A percentile compares a stretch with the other conserved stretches of the same genome.
phyloP scores from a whole-genome alignment of 192 early-diverging fungal genomes.

The Coemansia sp. region DNA sequence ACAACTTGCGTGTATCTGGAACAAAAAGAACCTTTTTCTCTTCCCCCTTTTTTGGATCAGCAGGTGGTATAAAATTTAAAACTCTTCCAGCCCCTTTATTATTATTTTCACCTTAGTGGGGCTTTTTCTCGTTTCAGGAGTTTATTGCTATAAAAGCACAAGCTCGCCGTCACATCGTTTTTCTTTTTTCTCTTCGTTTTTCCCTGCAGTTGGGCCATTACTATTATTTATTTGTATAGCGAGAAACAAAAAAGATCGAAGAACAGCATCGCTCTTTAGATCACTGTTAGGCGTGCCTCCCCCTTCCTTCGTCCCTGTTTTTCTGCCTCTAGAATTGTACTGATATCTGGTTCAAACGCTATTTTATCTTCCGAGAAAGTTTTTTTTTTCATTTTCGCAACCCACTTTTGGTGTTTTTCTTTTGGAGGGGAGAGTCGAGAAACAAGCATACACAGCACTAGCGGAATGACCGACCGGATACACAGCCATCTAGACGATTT shows the following conservation, averaged over 20 bases:
- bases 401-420: background rate
- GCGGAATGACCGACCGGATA: conserved; percentile 25
- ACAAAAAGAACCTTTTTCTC: background rate
- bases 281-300: background rate
- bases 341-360: background rate
- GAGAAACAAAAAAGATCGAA: too few species aligned
- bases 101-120: background rate
- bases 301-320: background rate
- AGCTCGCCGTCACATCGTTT: background rate
- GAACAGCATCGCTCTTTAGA: background rate
- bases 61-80: background rate
- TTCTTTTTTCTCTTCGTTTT: background rate
- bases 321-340: background rate
- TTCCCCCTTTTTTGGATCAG: conserved; percentile 1
- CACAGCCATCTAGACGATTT: conserved; percentile 22
- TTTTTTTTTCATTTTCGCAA: too few species aligned
- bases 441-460: conserved; percentile 2
- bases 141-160: background rate
- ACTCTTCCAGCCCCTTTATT: background rate
- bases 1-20: background rate
- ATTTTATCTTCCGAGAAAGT: background rate
- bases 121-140: background rate
- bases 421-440: background rate
- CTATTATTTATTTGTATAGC: background rate
- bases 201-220: background rate